A percentile compares a stretch with the other conserved stretches of the same genome.
phyloP scores from a whole-genome alignment of 1,284 basidiomycete species.

The Erythrobasidium hasegawianum region DNA sequence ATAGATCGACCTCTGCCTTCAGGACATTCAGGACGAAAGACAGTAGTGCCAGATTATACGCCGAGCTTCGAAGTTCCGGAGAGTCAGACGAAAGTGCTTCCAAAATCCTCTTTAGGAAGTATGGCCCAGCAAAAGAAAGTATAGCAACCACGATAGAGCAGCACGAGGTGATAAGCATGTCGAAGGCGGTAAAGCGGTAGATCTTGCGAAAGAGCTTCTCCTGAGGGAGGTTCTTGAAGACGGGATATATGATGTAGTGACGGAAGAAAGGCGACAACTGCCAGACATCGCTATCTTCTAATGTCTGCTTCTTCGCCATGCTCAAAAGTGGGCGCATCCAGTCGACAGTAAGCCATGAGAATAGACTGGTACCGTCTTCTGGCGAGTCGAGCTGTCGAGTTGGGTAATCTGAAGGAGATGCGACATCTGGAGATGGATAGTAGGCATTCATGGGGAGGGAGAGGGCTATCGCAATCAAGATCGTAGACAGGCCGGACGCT shows the following conservation, averaged over 20 bases:
- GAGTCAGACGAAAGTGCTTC: slow-evolving; percentile 33
- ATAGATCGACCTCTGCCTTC: slow-evolving; percentile 66
- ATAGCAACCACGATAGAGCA: slow-evolving; percentile 23
- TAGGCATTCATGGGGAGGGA: slow-evolving; percentile 17
- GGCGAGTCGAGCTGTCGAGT: slow-evolving; percentile 14
- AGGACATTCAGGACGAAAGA: slow-evolving; percentile 60
- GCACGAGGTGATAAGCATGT: slow-evolving; percentile 10
- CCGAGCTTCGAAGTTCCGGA: slow-evolving; percentile 52
- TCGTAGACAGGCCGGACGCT: neutral
- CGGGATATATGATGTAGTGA: slow-evolving; percentile 25
- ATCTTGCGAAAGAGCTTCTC: slow-evolving; percentile 7
- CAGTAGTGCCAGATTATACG: slow-evolving; percentile 67
- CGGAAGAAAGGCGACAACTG: slow-evolving; percentile 33
- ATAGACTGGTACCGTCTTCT: slow-evolving; percentile 25
- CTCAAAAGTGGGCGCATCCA: slow-evolving; percentile 26
- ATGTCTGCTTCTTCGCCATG: neutral
- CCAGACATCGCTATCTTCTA: slow-evolving; percentile 30
- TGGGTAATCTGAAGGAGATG: neutral
- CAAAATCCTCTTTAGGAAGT: slow-evolving; percentile 40
- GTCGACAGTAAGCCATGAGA: slow-evolving; percentile 19
- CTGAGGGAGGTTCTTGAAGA: slow-evolving; percentile 5
- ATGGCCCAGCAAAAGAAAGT: slow-evolving; percentile 35
- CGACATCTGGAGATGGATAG: neutral
- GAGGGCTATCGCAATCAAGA: slow-evolving; percentile 3
- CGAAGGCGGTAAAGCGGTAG: slow-evolving; percentile 30